Base-by-base conservation (phyloP, 805 yeast species). In the Pichia kluyveri region DNA sequence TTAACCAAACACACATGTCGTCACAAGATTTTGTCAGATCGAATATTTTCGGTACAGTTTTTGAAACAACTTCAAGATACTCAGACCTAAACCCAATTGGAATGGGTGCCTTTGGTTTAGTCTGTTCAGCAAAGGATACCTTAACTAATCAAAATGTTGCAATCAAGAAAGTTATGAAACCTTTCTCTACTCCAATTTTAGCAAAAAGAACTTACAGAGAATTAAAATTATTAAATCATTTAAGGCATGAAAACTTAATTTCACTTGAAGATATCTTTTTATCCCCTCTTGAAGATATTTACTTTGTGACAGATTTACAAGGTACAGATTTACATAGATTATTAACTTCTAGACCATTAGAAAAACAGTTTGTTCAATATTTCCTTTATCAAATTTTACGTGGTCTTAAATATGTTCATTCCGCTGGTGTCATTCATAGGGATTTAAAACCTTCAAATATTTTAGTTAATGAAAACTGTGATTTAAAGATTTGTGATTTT, bases 81-180 rank as follows among this genome's bases (percentile, higher is more conserved):
- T 78, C 86, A 5, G 96, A 91, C 61, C 75, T 93, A 52, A 91
- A 89, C 61, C 99, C 99, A 2, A 96, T 93, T 44, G 99, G 99
- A 0, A 93, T 93, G 99, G 99, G 99, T 27, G 99, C 99, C 8
- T 93, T 93, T 64, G 99, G 99, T 6, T 75, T 93, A 18, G 99
- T 93, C 38, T 93, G 99, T 55, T 88, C 96, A 9, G 99, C 99
- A 1, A 79, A 83, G 48, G 99, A 93, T 67, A 86, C 83, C 56
- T 76, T 90, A 51, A 89, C 96, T 0, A 82, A 80, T 47, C 96
- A 90, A 66, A 87, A 84, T 56, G 99, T 93, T 37, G 99, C 99
- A 43, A 93, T 93, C 52, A 93, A 93, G 66, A 93, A 93, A 71
- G 91, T 93, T 58, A 87, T 91, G 96, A 91, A 89, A 65, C 99